Base-by-base conservation (phyloP, 495 filamentous ascomycete genomes). In the Penicillium salamii region DNA sequence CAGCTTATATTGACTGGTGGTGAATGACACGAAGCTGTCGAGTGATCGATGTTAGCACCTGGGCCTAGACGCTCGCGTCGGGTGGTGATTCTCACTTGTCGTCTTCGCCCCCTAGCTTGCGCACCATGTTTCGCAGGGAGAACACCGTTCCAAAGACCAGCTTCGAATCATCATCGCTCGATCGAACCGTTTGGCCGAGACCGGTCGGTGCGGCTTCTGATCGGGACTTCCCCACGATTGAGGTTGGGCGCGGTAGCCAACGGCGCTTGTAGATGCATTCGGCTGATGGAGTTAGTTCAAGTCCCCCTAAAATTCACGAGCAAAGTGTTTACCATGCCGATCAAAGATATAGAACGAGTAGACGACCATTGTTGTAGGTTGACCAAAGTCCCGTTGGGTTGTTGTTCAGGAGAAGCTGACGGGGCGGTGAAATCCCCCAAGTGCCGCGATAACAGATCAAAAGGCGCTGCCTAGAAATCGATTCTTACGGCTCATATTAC, bases 291-390 rank as follows among this genome's bases (percentile, higher is more conserved):
- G 41, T 50, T 17, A 55, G 55, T 28, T 50, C 33, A 45, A 3
- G 8, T 18, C 45, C 7, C 37, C 18, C 3, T 3, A 15, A 19
- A 32, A 7, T 19, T 40, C n/a, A n/a, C 36, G 14, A n/a, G 26
- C 19, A 19, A 28, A 34, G 41, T 8, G 55, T 78, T 61, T 79
- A 97, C 93, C 95, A 68, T 98, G 93, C 54, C 93, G 86, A 69
- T 98, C 93, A 59, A 98, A 98, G 62, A 98, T 96, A 77, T 96
- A 97, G 74, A 97, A 95, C 32, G 90, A 91, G 70, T 96, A 97
- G 62, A 97, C 87, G 47, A 87, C 82, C 93, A 97, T 97, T 51
- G 66, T 72, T n/a, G 53, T 37, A 26, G 19, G 12, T 19, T 41
- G 46, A 20, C 42, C 24, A 42, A 55, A 32, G 29, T 32, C 32